Base-by-base conservation (phyloP, 208 protist species). In the Strigomonas culicis region DNA sequence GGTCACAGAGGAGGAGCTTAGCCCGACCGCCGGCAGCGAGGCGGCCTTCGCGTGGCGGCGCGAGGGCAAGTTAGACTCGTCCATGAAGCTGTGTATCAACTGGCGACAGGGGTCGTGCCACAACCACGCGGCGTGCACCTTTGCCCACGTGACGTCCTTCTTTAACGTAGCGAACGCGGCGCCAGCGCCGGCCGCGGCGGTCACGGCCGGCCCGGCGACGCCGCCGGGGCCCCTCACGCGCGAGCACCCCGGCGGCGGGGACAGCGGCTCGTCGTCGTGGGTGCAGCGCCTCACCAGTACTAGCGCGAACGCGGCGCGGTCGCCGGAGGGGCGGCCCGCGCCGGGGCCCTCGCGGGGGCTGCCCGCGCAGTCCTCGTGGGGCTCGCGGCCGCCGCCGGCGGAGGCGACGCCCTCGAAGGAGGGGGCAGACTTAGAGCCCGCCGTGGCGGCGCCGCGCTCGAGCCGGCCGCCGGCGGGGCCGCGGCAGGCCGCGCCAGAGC, bases 21-120 rank as follows among this genome's bases (percentile, higher is more conserved):
- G 84, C 59, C 84, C 82, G 17, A 94, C 88, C 25, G 74, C 88
- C 68, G 88, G 88, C 27, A 92, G 82, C 66, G 81, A 85, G 63
- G 72, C 73, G 17, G 84, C 84, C 51, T 86, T 89, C 44, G 82
- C 82, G 10, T 65, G 86, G 0, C 82, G 81, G 53, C 75, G 82
- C 4, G 79, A 89, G 34, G 88, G 80, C 13, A 82, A 87, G 61
- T 62, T 84, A 28, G 84, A 92, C 59, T 66, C 68, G 4, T 71
- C 74, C 7, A 70, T 94, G 70, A 82, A 83, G 70, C 65, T 94
- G 39, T 94, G 88, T 63, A 28, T 70, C 25, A 89, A 92, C 73
- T 94, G 88, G 85, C 71, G 81, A 0, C 69, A 76, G 36, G 88
- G 88, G 28, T 69, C 64, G 55, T 94, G 88, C 68, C 76, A 86